Evolutionary conservation across 106 monocot species (phyloP), one percentile per base, ranked within the genome.

Genomic region (Alisma plantagoaquatica): DNA sequence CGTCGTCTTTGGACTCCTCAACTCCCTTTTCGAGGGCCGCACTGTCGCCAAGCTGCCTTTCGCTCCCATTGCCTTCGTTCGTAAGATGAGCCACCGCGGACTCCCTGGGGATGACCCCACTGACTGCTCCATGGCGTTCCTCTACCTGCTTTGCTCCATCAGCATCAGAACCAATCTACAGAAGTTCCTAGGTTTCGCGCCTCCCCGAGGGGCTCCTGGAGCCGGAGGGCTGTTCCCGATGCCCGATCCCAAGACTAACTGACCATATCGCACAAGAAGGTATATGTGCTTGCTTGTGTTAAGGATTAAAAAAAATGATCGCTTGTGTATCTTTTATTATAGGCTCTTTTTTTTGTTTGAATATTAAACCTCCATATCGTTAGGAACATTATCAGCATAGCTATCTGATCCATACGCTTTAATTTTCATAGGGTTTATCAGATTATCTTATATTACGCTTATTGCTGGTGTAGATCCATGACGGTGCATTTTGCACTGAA

Each of bases 111-210:
- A 61, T 11, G 90, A 99, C 38, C 72, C 73, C 38, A 90, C 98
- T 7, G 98, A 99, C 53, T 99, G 98, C 60, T 81, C 98, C 25
- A 99, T 99, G 98, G 86, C 82, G 22, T 99, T 99, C 52, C 54
- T 99, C 7, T 99, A 99, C 64, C 68, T 99, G 58, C 70, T 99
- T 29, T 99, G 90, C 53, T 99, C 98, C 4, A 75, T 99, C 29
- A 91, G 98, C 32, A 90, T 99, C 44, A 59, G 98, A 27, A 99
- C 98, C 14, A 99, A 99, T 61, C 73, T 99, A 54, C 98, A 99
- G 82, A 99, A 99, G 77, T 75, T 86, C 30, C 44, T 99, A 7
- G 98, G 98, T 8, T 99, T 99, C 41, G 59, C 98, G 8, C 90
- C 98, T 43, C 90, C 98, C 0, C 58, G 98, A 23, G 84, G 80